Conservation (phyloP, 164 flowering plant species). For the Annona squamosa region DNA sequence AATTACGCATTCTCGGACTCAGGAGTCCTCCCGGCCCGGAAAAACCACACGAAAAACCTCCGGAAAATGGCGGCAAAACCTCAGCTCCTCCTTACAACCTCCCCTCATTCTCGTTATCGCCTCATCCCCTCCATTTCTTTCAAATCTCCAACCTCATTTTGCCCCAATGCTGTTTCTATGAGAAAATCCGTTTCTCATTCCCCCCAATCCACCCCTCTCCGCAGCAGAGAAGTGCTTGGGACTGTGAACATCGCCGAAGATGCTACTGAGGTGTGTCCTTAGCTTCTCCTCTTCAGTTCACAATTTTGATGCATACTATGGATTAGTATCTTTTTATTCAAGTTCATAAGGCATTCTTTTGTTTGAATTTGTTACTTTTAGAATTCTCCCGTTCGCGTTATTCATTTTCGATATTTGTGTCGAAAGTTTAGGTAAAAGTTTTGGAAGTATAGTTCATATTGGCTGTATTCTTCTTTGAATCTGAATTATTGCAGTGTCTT, state of each 20-base stretch:
- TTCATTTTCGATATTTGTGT: neutral
- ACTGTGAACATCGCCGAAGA: constrained; percentile 73
- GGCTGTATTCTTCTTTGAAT: neutral
- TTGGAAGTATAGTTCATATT: too few species aligned
- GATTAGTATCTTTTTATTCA: neutral
- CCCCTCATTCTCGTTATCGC: constrained; percentile 7
- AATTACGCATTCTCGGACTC: neutral
- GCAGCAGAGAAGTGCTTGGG: constrained; percentile 22
- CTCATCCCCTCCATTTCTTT: constrained; percentile 10
- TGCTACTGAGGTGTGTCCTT: constrained; percentile 51
- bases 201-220: constrained; percentile 16
- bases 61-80: constrained; percentile 25
- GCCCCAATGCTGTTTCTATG: constrained; percentile 6
- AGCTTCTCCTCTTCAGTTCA: neutral
- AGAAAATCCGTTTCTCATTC: constrained; percentile 6
- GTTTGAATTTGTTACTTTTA: neutral
- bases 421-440: too few species aligned
- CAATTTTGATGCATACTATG: neutral
- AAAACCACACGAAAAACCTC: constrained; percentile 17
- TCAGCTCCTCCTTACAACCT: constrained; percentile 14
- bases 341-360: neutral
- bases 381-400: too few species aligned
- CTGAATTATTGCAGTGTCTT: neutral
- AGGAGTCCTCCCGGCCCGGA: neutral
- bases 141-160: neutral